Base-by-base conservation (phyloP, 2,329 filamentous ascomycete genomes). In the Pyrenophora seminiperda region DNA sequence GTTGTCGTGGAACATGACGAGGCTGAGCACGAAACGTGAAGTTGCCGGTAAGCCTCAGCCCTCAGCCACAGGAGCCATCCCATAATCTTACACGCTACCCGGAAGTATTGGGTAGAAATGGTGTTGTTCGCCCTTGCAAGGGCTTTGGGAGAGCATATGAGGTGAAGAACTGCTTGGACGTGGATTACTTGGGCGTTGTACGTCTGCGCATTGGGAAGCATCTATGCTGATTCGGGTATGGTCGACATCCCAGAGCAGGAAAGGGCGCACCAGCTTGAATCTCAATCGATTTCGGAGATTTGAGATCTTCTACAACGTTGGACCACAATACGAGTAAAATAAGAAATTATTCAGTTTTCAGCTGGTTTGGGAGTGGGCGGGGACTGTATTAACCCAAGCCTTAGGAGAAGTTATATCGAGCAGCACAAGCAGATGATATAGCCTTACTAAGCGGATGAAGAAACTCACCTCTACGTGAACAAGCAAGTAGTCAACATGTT, bases 71-170 rank as follows among this genome's bases (percentile, higher is more conserved):
- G 29, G 2, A 29, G 15, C 36, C 30, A 15, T 7, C 20, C 9
- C 11, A 3, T 33, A 20, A 29, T 20, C 14, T 20, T 14, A 30
- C 15, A 14, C 19, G 17, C 11, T 24, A 15, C 9, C 9, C 24
- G 9, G 13, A 9, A 4, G 9, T 13, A 24, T 7, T 6, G 24
- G 24, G 24, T 10, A 27, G 3, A 27, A 27, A 27, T 10, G 9
- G 24, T 9, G 9, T 4, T 40, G 32, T 59, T 24, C 50, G 56
- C 50, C 56, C 54, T 59, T 54, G 43, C 19, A 22, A 37, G 9
- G 32, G 5, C 19, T n/a, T n/a, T 32, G 10, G 6, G 19, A 9
- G 15, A 41, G 38, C 24, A 7, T 11, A 19, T 30, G 2, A 13
- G 11, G 24, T 15, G 18, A 19, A 18, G 30, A 14, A 19, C 6